Evolutionary conservation across 2,329 filamentous ascomycete species (phyloP), one percentile per base, ranked within the genome.

Genomic region (Exophiala aquamarina): DNA sequence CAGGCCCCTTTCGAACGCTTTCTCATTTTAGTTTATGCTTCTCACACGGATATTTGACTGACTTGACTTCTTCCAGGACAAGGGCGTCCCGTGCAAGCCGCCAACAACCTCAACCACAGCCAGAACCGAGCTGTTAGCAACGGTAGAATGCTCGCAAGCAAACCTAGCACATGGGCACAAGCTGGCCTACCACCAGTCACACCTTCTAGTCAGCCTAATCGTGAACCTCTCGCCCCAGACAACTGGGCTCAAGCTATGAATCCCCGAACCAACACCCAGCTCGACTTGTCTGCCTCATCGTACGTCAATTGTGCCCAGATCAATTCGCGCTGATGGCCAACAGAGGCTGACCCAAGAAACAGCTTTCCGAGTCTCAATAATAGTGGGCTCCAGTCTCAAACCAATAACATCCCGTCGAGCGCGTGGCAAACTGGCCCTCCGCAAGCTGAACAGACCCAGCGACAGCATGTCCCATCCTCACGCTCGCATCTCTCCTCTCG

Each of bases 181-280:
- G 26, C 44, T 26, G 46, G 47, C 17, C 45, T 54, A 10, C 49
- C 50, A 49, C 26, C 36, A 33, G 35, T 36, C 20, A 23, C 44
- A 20, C 39, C 10, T 15, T 21, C 48, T 3, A 34, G 49, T 5
- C 54, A 55, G 47, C 38, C 52, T 17, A 28, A 41, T 15, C 44
- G 51, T 48, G 54, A 59, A 18, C 23, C 53, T 13, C 38, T 50
- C 13, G 40, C 56, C n/a, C 47, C 53, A 17, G 51, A 54, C 10
- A 57, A 46, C 37, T 59, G 57, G 57, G 57, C 57, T 29, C 55
- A 58, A 46, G 55, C 57, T 19, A 58, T 59, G 55, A 48, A 49
- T 34, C 32, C 55, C 13, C 49, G 57, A 37, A 37, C 53, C 13
- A 58, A 43, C 17, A 43, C 34, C 11, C 56, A 49, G 28, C 54